Evolutionary conservation across 2,329 filamentous ascomycete species (phyloP), one percentile per base, ranked within the genome.

Genomic region (Periconia macrospinosa): DNA sequence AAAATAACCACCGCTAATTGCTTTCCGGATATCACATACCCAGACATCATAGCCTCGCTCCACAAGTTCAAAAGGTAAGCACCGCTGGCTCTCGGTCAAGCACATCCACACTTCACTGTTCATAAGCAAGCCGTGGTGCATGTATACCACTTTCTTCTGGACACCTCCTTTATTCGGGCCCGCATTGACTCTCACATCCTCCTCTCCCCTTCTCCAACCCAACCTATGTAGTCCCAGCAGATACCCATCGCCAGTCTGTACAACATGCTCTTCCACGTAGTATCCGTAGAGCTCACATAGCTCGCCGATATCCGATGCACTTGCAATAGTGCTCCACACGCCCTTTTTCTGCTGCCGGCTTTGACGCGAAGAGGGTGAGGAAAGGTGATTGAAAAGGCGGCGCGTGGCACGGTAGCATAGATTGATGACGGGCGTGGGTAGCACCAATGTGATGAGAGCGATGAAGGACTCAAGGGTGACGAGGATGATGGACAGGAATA

Each of bases 51-150:
- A 99, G 2, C 94, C 94, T 66, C 85, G 84, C 67, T 97, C 91
- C 0, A 96, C 91, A 42, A 99, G 80, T 61, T 89, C 84, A 70
- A 99, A 97, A 0, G 94, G 91, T 40, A 99, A 79, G 62, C 89
- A 93, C 62, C 92, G 84, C 73, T 95, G 84, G 62, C 88, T 86
- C 61, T 97, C 90, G 0, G 93, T 96, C 69, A 93, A 78, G 69
- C 91, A 95, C 9, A 97, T 91, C 94, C 94, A 99, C 33, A 99
- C 93, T 74, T 99, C 94, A 65, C 92, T 96, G 75, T 97, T 97
- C 94, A 99, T 99, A 69, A 99, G 83, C 53, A 99, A 82, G 11
- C 93, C 94, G 74, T 99, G 94, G 69, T 99, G 94, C 59, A 99
- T 79, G 72, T 97, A 99, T 7, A 94, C 87, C 46, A 97, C 90